Evolutionary conservation across 306 rosid species (phyloP).

Genomic region (Begonia masoniana): DNA sequence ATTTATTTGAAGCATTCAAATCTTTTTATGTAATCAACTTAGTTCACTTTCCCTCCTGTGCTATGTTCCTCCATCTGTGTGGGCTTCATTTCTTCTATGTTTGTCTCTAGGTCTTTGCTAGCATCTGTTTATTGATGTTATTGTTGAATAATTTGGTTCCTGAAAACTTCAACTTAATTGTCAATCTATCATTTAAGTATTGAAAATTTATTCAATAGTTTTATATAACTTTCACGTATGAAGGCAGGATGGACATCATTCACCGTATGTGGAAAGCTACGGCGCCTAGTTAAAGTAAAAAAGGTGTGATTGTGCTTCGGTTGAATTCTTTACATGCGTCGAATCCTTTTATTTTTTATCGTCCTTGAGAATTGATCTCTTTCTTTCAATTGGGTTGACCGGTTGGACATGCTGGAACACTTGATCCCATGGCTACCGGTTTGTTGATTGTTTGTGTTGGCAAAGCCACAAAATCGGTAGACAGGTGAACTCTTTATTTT

Average conservation of each 20-base stretch:
- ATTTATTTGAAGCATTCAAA: too few relatives aligned
- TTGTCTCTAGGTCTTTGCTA: too few relatives aligned
- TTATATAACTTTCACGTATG: slow-evolving; percentile 7
- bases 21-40: not conserved
- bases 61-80: too few relatives aligned
- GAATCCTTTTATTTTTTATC: slow-evolving; percentile 2
- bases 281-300: slow-evolving; percentile 87
- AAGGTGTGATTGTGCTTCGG: slow-evolving; percentile 38
- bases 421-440: slow-evolving; percentile 99
- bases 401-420: slow-evolving; percentile 99
- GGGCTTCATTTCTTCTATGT: too few relatives aligned
- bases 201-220: too few relatives aligned
- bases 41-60: not conserved
- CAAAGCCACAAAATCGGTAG: slow-evolving; percentile 85
- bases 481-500: slow-evolving; percentile 26
- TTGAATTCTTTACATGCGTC: not conserved
- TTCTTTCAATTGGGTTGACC: slow-evolving; percentile 19
- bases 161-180: too few relatives aligned
- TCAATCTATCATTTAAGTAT: too few relatives aligned
- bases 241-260: slow-evolving; percentile 92
- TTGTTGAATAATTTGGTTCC: too few relatives aligned
- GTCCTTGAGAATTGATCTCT: slow-evolving; percentile 3
- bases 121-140: too few relatives aligned
- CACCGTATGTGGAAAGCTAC: slow-evolving; percentile 90
- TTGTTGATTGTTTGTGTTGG: slow-evolving; percentile 91